phyloP scores from a whole-genome alignment of 2,329 filamentous ascomycete genomes.

The Atkinsonella hypoxylon region DNA sequence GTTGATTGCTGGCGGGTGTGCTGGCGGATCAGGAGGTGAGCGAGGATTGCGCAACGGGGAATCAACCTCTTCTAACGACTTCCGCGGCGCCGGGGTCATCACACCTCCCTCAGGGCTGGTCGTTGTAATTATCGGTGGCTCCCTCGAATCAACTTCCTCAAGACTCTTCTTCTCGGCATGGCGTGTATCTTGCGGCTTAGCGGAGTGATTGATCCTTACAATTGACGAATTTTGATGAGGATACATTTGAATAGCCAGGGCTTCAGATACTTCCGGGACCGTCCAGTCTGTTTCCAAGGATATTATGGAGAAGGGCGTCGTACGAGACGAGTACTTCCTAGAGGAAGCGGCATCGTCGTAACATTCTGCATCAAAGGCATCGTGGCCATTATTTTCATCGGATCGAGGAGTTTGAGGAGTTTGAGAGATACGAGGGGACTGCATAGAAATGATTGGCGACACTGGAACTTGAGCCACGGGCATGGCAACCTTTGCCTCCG shows the following conservation, averaged over 20 bases:
- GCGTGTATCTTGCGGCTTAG: slow-evolving; percentile 35
- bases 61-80: slow-evolving; percentile 42
- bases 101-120: slow-evolving; percentile 29
- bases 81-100: slow-evolving; percentile 36
- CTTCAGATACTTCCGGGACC: slow-evolving; percentile 51
- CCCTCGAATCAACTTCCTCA: slow-evolving; percentile 11
- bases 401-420: slow-evolving; percentile 1
- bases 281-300: slow-evolving; percentile 52
- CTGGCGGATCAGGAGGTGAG: slow-evolving; percentile 41
- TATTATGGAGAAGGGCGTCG: slow-evolving; percentile 49
- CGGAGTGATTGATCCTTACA: slow-evolving; percentile 45
- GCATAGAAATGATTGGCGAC: background rate
- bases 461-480: background rate
- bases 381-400: background rate
- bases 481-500: background rate
- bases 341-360: slow-evolving; percentile 42
- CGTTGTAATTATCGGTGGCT: slow-evolving; percentile 25
- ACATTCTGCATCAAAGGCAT: slow-evolving; percentile 32
- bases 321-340: slow-evolving; percentile 40
- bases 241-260: slow-evolving; percentile 48
- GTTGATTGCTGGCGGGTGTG: slow-evolving; percentile 32
- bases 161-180: slow-evolving; percentile 19
- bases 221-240: slow-evolving; percentile 54
- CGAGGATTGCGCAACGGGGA: slow-evolving; percentile 52
- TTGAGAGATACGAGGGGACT: background rate